phyloP scores from a whole-genome alignment of 2,329 filamentous ascomycete genomes.

The Ascocoryne sarcoides region DNA sequence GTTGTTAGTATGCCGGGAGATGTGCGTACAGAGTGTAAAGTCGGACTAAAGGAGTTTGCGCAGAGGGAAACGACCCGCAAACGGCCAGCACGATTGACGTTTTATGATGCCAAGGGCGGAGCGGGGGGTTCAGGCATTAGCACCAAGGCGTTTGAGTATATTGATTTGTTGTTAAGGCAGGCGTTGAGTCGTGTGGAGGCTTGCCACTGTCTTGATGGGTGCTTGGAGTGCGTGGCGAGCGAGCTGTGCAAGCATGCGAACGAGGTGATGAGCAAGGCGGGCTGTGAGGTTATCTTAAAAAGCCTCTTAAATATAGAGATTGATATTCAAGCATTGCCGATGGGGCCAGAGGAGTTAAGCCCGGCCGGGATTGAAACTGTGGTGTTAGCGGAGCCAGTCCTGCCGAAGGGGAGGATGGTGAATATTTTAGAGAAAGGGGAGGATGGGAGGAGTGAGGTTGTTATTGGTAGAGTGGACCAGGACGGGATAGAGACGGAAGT shows the following conservation, averaged over 20 bases:
- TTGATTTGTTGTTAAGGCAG: slow-evolving; percentile 68
- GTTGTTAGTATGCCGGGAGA: slow-evolving; percentile 86
- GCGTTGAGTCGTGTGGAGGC: slow-evolving; percentile 67
- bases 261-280: slow-evolving; percentile 88
- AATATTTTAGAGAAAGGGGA: slow-evolving; percentile 19
- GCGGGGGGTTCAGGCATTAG: slow-evolving; percentile 76
- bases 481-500: slow-evolving; percentile 17
- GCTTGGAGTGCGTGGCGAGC: slow-evolving; percentile 81
- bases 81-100: slow-evolving; percentile 78
- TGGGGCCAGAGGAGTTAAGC: slow-evolving; percentile 66
- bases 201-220: slow-evolving; percentile 72
- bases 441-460: slow-evolving; percentile 22
- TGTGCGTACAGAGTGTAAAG: slow-evolving; percentile 90
- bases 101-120: slow-evolving; percentile 93
- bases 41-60: slow-evolving; percentile 77
- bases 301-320: slow-evolving; percentile 67
- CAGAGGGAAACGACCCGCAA: slow-evolving; percentile 62
- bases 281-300: slow-evolving; percentile 72
- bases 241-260: slow-evolving; percentile 81
- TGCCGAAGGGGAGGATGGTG: slow-evolving; percentile 16
- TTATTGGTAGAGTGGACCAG: slow-evolving; percentile 23
- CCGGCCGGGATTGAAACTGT: slow-evolving; percentile 76
- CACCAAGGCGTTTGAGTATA: slow-evolving; percentile 87
- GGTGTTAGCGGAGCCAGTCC: slow-evolving; percentile 60
- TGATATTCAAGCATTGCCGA: slow-evolving; percentile 75